These are phyloP conservation scores for Tetrahymena borealis DNA, from an alignment of 73 alveolate species.

Conservation along the genomic window DNA sequence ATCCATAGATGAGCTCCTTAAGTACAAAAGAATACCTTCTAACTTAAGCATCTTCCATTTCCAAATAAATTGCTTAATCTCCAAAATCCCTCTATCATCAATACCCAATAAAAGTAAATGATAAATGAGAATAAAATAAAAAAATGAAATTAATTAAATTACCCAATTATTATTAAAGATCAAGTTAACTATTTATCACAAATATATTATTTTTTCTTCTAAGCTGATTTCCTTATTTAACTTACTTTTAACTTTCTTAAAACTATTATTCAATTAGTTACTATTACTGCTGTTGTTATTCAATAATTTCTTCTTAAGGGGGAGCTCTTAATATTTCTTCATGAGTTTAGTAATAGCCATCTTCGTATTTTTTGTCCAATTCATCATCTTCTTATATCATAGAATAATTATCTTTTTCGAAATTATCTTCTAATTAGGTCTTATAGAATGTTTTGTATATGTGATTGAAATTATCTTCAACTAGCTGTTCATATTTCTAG, in stretches of 20 bases:
- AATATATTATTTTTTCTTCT: background rate
- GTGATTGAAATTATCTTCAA: background rate
- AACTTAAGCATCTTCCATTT: background rate
- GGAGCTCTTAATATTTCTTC: background rate
- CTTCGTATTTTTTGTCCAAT: background rate
- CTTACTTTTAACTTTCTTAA: background rate
- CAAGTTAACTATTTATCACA: background rate
- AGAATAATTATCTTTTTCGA: background rate
- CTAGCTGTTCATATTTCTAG: background rate
- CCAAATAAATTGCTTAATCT: background rate
- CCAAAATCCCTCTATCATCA: constrained; percentile 2
- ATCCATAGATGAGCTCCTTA: background rate
- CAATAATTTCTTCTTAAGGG: background rate
- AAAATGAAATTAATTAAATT: background rate
- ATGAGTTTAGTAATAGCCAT: background rate
- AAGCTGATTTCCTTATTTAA: background rate
- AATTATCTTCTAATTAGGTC: background rate
- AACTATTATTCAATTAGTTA: background rate
- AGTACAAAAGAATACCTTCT: background rate
- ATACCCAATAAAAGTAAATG: background rate
- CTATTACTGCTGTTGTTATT: background rate
- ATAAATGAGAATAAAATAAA: too few species aligned
- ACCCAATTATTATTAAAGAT: background rate
- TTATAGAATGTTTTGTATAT: background rate
- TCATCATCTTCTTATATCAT: background rate